Base-by-base conservation (phyloP, 139 green algal genomes). In the Spirogloea muscicola region DNA sequence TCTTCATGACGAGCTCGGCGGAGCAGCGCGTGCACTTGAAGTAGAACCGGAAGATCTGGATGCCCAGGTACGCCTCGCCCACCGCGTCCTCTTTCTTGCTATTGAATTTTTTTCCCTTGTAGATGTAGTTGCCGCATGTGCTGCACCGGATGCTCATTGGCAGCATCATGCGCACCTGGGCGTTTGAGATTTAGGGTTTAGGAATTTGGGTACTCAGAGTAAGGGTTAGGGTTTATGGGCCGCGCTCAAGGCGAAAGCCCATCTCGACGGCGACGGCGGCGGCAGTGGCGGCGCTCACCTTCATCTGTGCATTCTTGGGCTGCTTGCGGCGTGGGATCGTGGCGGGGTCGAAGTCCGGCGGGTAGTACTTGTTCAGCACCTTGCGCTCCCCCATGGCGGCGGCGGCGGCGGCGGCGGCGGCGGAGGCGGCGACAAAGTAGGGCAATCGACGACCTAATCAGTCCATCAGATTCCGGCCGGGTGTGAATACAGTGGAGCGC, bases 21-120 rank as follows among this genome's bases (percentile, higher is more conserved):
- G 87, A 87, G 67, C 94, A 99, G 31, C 87, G 87, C 1, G 86
- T 91, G 72, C 94, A 99, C 31, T 91, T 89, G 61, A 94, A 96
- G 80, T 96, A 98, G 84, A 99, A 99, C 6, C 94, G 84, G 80
- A 89, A 92, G 46, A 94, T 86, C 64, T 91, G 84, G 49, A 98
- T 95, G 18, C 94, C 94, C 39, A 99, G 81, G 84, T 99, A 99
- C 9, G 83, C 81, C 42, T 99, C 91, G 0, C 88, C 91, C 40
- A 83, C 52, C 6, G 96, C 92, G 55, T 97, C 89, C 81, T 99
- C 93, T 83, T 96, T 98, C 33, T 88, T 81, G 1, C 87, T 92
- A 86, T 97, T 98, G 89, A 99, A 99, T 77, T 99, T 99, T 33
- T 94, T 98, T 29, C 93, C 77, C 68, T 97, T 97, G 92, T 96